Evolutionary conservation across 2,329 filamentous ascomycete species (phyloP).

Genomic region (Emericellopsis atlantica): DNA sequence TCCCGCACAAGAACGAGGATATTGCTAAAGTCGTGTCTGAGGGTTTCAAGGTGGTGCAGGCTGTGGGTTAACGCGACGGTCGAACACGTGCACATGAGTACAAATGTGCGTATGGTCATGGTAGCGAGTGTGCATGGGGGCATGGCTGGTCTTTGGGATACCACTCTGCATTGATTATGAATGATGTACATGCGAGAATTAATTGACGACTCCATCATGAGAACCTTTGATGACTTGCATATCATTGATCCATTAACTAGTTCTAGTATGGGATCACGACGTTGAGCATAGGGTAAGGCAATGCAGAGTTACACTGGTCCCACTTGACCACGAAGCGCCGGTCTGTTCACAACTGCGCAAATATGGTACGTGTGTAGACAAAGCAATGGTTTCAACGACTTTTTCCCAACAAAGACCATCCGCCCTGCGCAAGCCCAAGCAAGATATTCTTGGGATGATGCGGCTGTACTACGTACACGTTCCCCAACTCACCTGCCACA

Average conservation of each 20-base stretch:
- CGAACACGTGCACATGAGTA: neutral
- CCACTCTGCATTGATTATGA: neutral
- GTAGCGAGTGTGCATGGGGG: neutral
- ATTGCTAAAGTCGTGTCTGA: constrained; percentile 65
- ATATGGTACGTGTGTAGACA: too few species aligned
- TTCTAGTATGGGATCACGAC: neutral
- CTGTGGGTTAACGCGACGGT: constrained; percentile 44
- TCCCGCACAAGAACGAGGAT: constrained; percentile 90
- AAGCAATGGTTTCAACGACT: too few species aligned
- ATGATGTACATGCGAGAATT: too few species aligned
- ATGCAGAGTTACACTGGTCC: too few species aligned
- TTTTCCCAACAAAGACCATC: too few species aligned
- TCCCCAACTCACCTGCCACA: too few species aligned
- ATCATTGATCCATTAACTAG: neutral
- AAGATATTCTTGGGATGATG: too few species aligned
- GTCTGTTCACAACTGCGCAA: constrained; percentile 3
- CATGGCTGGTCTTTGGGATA: neutral
- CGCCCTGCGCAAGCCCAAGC: too few species aligned
- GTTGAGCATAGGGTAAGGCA: neutral
- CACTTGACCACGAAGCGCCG: too few species aligned
- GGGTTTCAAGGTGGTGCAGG: constrained; percentile 62
- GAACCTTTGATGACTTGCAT: neutral
- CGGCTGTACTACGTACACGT: too few species aligned
- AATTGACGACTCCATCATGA: too few species aligned
- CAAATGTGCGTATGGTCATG: constrained; percentile 2